phyloP scores from a whole-genome alignment of 768 basidiomycete genomes.

The Leccinum ochraceum region DNA sequence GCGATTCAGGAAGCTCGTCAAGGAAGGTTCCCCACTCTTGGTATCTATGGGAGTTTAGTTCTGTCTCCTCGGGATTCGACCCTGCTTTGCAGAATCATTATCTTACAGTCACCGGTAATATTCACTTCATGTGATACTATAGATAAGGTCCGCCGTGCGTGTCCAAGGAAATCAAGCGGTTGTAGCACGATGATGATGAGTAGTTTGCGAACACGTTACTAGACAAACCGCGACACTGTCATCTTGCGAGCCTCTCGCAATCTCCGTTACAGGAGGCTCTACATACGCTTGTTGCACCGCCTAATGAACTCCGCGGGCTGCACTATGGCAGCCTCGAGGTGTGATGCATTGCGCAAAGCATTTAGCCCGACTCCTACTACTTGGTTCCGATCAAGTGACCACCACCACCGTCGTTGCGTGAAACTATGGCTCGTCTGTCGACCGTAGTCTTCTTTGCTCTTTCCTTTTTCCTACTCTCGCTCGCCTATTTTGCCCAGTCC shows the following conservation, averaged over 20 bases:
- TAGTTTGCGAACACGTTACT: no score
- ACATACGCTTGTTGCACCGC: conserved; percentile 15
- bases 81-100: background rate
- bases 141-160: background rate
- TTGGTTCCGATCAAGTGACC: conserved; percentile 11
- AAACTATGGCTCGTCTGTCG: conserved; percentile 27
- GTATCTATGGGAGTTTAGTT: conserved; percentile 25
- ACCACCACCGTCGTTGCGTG: conserved; percentile 6
- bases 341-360: conserved; percentile 15
- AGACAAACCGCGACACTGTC: background rate
- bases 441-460: conserved; percentile 22
- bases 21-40: conserved; percentile 27
- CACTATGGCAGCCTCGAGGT: conserved; percentile 25
- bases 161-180: background rate
- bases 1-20: conserved; percentile 49
- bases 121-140: conserved; percentile 1
- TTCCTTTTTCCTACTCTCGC: conserved; percentile 30
- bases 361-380: conserved; percentile 3
- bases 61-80: background rate
- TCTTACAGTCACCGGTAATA: background rate
- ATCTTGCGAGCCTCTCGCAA: background rate
- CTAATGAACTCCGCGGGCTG: conserved; percentile 20
- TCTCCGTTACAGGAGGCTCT: background rate
- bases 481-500: conserved; percentile 33
- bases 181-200: no score